These are phyloP conservation scores for Evernia prunastri DNA, from an alignment of 495 filamentous ascomycete genomes.

Conservation along the genomic window DNA sequence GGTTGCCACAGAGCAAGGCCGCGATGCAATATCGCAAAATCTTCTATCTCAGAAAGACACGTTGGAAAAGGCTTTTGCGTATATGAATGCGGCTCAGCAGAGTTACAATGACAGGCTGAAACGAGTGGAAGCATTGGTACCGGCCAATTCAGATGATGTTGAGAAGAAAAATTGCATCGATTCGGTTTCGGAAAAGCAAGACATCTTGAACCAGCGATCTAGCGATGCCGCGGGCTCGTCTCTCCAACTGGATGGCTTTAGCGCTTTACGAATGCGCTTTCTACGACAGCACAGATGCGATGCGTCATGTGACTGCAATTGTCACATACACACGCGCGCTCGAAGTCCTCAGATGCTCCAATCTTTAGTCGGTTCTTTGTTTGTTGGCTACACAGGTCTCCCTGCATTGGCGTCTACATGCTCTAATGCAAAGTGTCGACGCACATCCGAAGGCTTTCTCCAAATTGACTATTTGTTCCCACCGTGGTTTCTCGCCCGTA, in stretches of 20 bases:
- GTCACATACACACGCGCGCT: not conserved
- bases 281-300: not conserved
- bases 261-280: not conserved
- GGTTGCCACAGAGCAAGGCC: not conserved
- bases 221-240: not conserved
- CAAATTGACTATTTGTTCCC: no score
- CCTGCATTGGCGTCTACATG: no score
- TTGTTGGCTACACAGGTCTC: no score
- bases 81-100: not conserved
- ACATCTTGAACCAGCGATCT: no score
- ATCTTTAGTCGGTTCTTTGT: no score
- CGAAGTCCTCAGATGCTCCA: no score
- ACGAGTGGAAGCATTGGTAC: not conserved
- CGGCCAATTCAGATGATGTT: not conserved
- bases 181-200: no score
- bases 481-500: no score
- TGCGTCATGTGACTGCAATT: conserved; percentile 6
- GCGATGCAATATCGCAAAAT: not conserved
- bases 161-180: no score
- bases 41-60: not conserved
- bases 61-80: not conserved
- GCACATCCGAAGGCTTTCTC: no score
- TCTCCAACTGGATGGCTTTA: not conserved
- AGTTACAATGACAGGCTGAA: not conserved
- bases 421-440: no score